Evolutionary conservation across 495 filamentous ascomycete species (phyloP), one percentile per base, ranked within the genome.

Genomic region (Penicillium daleae): DNA sequence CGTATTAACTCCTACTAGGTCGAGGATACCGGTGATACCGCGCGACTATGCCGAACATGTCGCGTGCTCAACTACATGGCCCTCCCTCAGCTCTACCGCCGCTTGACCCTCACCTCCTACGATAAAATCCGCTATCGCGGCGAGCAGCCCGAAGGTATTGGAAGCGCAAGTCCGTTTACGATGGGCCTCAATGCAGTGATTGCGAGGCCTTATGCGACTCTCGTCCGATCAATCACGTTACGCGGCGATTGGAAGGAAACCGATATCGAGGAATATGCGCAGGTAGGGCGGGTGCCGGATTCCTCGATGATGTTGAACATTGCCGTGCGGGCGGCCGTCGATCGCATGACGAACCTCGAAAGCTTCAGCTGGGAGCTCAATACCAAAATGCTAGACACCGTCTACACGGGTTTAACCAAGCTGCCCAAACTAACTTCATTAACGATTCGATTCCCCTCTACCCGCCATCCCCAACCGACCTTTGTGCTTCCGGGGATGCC

Each of bases 1-100:
- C 56, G 13, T 31, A 6, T 29, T 1, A n/a, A 22, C 21, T 4
- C 8, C 7, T 31, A 0, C 21, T 35, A 83, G 79, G 69, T 88
- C 55, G 83, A 87, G 35, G 80, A 86, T 70, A 74, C 78, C 24
- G 82, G 71, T 53, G 86, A 88, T 61, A 78, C 88, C 17, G 83
- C 85, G 26, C 76, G 85, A 39, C 63, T 86, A 26, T 86, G 83
- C 65, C 81, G 84, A 58, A 86, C 86, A 61, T 88, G 83, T 67
- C 82, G 86, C 2, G 77, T 89, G 33, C 79, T 88, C 67, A 85
- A 88, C 63, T 89, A 89, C 66, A 87, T 89, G 84, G 75, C 81
- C 48, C 76, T 88, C 3, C 86, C 86, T 7, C 83, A 82, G 65
- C 81, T 89, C 27, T 89, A 89, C 69, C 76, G 74, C 67, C 74